phyloP scores from a whole-genome alignment of 192 early-diverging fungal species.

The Glomus cerebriforme region DNA sequence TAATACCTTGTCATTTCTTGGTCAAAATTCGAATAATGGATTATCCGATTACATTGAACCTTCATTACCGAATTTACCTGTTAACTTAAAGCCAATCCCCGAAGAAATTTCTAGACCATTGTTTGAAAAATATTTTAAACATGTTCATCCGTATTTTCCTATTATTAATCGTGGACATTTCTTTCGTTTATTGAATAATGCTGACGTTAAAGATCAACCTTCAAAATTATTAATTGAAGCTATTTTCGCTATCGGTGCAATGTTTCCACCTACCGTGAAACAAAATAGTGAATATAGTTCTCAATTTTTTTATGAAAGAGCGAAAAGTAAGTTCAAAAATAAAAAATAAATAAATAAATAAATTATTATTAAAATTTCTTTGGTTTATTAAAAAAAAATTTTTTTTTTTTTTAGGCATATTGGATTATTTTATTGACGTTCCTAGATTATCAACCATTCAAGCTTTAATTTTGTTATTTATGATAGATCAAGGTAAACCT shows the following conservation, averaged over 20 bases:
- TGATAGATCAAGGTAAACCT: conserved; percentile 44
- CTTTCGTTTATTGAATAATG: conserved; percentile 23
- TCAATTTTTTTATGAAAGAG: conserved; percentile 22
- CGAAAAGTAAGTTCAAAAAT: conserved; percentile 23
- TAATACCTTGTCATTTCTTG: neutral
- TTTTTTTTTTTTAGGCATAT: conserved; percentile 27
- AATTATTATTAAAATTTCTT: too few species aligned
- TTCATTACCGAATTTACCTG: conserved; percentile 1
- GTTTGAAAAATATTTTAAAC: conserved; percentile 35
- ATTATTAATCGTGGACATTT: conserved; percentile 34
- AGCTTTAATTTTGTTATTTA: conserved; percentile 43
- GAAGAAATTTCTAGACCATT: conserved; percentile 1
- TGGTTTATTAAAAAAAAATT: conserved; percentile 8
- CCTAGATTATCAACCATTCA: conserved; percentile 47
- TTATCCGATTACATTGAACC: conserved; percentile 1
- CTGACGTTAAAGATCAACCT: conserved; percentile 17
- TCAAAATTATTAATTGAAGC: conserved; percentile 46
- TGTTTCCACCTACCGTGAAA: conserved; percentile 18
- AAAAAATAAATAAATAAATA: too few species aligned
- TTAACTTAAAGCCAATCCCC: neutral
- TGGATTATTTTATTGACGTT: conserved; percentile 45
- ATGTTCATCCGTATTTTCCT: conserved; percentile 41
- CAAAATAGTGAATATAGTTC: conserved; percentile 25
- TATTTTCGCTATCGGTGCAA: conserved; percentile 41
- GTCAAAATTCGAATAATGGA: neutral